Evolutionary conservation across 495 filamentous ascomycete genomes (phyloP).

Genomic region (Trichoderma parareesei): DNA sequence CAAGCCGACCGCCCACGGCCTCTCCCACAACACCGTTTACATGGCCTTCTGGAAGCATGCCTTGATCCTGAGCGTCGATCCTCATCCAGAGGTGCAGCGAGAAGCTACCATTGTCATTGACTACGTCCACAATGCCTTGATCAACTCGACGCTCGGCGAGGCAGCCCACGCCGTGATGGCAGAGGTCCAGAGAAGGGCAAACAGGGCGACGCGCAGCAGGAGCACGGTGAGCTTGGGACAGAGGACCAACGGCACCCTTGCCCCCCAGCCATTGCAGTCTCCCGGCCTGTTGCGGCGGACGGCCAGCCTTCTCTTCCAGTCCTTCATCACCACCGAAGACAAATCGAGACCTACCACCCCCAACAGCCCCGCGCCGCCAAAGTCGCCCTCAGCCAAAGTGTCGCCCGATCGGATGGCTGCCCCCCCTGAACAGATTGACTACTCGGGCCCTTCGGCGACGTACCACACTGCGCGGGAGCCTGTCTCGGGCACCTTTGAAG

Average conservation of each 20-base stretch:
- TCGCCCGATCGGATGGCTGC: conserved; percentile 50
- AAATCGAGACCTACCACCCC: conserved; percentile 20
- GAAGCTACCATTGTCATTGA: conserved; percentile 76
- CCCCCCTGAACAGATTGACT: conserved; percentile 74
- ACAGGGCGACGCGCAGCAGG: conserved; percentile 39
- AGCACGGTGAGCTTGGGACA: conserved; percentile 33
- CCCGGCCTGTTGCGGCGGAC: conserved; percentile 43
- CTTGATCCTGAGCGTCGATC: conserved; percentile 82
- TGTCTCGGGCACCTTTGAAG: conserved; percentile 60
- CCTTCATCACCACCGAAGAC: conserved; percentile 48
- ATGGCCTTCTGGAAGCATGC: conserved; percentile 91
- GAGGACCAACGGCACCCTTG: conserved; percentile 32
- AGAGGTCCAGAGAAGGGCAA: conserved; percentile 58
- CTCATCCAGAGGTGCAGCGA: conserved; percentile 85
- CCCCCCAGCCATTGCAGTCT: conserved; percentile 33
- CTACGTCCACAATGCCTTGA: conserved; percentile 65
- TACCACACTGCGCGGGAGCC: conserved; percentile 74
- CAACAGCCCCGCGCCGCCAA: conserved; percentile 30
- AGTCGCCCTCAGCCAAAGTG: conserved; percentile 32
- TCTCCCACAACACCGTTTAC: conserved; percentile 83
- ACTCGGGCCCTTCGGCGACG: conserved; percentile 52
- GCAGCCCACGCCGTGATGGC: conserved; percentile 65
- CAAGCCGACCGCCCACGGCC: conserved; percentile 38
- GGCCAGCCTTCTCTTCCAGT: conserved; percentile 45
- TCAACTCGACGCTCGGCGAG: conserved; percentile 66